Conservation (phyloP, 2,329 filamentous ascomycete genomes). For the Cladosporium velox region DNA sequence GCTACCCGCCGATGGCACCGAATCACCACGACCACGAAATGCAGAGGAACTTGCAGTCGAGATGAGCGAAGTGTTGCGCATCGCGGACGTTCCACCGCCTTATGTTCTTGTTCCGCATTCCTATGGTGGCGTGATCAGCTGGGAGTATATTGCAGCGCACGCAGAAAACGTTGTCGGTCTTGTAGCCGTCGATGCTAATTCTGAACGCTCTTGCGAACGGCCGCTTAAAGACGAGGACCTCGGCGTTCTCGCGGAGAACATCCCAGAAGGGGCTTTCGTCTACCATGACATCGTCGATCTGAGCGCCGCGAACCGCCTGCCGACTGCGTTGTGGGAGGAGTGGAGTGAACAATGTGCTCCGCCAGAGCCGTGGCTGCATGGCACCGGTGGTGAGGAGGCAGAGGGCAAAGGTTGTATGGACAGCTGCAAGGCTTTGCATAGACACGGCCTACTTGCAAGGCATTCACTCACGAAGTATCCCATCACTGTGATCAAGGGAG, state of each 20-base stretch:
- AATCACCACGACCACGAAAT: neutral
- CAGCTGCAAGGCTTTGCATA: neutral
- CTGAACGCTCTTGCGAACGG: neutral
- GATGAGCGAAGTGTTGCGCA: neutral
- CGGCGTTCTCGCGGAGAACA: neutral
- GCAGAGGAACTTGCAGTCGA: neutral
- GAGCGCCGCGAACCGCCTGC: neutral
- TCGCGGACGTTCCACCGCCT: neutral
- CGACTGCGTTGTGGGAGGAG: neutral
- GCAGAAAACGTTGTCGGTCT: neutral
- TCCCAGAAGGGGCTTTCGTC: neutral
- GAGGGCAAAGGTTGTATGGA: neutral
- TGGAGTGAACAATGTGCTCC: neutral
- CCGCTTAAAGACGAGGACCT: neutral
- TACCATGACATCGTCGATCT: neutral
- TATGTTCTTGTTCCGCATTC: neutral
- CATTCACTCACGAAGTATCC: neutral
- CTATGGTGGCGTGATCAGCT: neutral
- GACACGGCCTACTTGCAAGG: neutral
- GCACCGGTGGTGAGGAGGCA: neutral
- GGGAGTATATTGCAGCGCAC: constrained; percentile 3
- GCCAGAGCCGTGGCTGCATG: neutral
- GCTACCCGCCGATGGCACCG: neutral
- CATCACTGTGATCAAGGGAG: neutral
- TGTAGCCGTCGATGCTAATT: neutral